Evolutionary conservation across 129 eudicot species (phyloP).

Genomic region (Sambucus nigra): DNA sequence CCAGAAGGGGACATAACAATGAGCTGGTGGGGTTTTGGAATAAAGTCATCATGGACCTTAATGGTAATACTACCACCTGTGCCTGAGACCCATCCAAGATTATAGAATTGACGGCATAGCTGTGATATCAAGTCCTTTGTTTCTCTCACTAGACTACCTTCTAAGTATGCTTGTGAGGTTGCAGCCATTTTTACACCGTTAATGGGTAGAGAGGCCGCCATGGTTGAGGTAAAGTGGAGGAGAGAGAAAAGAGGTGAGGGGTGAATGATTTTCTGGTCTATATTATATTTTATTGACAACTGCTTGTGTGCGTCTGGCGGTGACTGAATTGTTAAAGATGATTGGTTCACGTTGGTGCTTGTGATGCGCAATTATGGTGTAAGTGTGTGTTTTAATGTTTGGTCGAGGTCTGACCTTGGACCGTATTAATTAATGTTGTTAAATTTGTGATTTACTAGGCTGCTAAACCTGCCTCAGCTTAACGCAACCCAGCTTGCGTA

Average conservation of each 20-base stretch:
- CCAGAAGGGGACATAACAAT: constrained; percentile 98
- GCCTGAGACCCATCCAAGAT: constrained; percentile 97
- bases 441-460: background rate
- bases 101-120: constrained; percentile 86
- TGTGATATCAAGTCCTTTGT: constrained; percentile 68
- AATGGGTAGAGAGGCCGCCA: constrained; percentile 17
- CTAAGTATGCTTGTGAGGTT: constrained; percentile 65
- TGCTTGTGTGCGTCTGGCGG: background rate
- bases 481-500: background rate
- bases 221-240: background rate
- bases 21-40: constrained; percentile 87
- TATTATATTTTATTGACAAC: background rate
- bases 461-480: background rate
- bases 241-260: background rate
- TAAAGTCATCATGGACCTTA: constrained; percentile 80
- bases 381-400: background rate
- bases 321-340: background rate
- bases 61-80: constrained; percentile 98
- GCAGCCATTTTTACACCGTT: constrained; percentile 44
- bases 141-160: constrained; percentile 53
- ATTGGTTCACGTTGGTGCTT: background rate
- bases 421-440: background rate
- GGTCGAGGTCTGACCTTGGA: background rate
- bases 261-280: background rate
- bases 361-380: background rate